Evolutionary conservation across 768 basidiomycete genomes (phyloP).

Genomic region (Pleurotus sapidus): DNA sequence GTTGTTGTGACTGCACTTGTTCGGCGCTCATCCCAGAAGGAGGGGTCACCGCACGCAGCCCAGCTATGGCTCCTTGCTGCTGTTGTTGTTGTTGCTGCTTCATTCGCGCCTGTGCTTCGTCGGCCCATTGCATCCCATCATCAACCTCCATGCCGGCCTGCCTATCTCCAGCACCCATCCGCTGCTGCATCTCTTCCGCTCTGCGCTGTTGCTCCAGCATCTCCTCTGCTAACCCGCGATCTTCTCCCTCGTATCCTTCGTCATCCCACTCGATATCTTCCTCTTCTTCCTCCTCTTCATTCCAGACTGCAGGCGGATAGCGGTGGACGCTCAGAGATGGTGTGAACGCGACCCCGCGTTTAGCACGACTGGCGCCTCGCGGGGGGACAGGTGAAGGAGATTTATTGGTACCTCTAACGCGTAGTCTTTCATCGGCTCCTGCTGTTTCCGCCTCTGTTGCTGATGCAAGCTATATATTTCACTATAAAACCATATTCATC

Average conservation of each 20-base stretch:
- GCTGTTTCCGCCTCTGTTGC: constrained; percentile 69
- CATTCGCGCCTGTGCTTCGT: constrained; percentile 26
- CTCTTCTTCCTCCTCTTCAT: constrained; percentile 68
- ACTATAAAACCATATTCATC: constrained; percentile 7
- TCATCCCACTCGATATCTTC: constrained; percentile 67
- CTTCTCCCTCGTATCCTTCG: constrained; percentile 69
- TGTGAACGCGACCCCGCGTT: constrained; percentile 66
- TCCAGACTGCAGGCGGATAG: constrained; percentile 83
- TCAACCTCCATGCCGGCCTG: constrained; percentile 58
- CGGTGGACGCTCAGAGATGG: constrained; percentile 63
- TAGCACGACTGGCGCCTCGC: constrained; percentile 27
- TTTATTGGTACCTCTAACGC: constrained; percentile 42
- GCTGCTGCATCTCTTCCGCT: constrained; percentile 14
- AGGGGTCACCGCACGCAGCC: neutral
- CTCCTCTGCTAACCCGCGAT: constrained; percentile 58
- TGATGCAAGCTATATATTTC: constrained; percentile 55
- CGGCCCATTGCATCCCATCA: constrained; percentile 90
- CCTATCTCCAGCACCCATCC: constrained; percentile 29
- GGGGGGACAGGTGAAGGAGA: constrained; percentile 48
- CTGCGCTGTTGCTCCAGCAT: constrained; percentile 31
- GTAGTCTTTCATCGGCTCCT: constrained; percentile 50
- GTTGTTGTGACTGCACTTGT: constrained; percentile 22
- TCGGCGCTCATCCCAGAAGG: constrained; percentile 5
- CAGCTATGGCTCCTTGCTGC: constrained; percentile 16
- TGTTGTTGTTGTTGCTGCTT: constrained; percentile 31